Evolutionary conservation across 768 basidiomycete genomes (phyloP), one percentile per base, ranked within the genome.

Genomic region (Coprinopsis cinerea): DNA sequence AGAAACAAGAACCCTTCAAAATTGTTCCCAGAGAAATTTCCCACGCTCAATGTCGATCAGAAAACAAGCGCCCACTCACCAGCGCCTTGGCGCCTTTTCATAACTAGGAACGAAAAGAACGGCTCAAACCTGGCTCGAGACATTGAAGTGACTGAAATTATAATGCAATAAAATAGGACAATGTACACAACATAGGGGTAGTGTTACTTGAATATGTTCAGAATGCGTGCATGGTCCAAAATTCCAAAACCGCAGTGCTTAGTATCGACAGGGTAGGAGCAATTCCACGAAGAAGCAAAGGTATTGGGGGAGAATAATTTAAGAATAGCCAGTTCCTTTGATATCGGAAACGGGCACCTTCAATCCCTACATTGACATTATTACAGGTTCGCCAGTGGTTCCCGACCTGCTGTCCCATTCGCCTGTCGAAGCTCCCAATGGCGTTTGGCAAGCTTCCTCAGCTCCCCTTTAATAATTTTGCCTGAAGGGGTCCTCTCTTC

Each of bases 401-500:
- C 64, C 17, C 65, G 60, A 36, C 60, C 62, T n/a, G 59, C 50
- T 23, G 54, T 54, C n/a, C 65, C 62, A 48, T 59, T 58, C 26
- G 56, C 59, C 35, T 61, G 56, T 32, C 74, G 66, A 42, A 61
- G 49, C 55, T 73, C 69, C 76, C 76, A 77, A 40, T 70, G 66
- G 23, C 56, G 57, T 43, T 62, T 62, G 2, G 76, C 76, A 41
- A 76, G 53, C 58, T 68, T 69, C n/a, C 79, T 72, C 15, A 81
- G 64, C 40, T 70, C 69, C 3, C 65, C 67, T 59, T 83, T 83
- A 30, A 78, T 69, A 23, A 80, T 76, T 59, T 82, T 82, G 17
- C 78, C 78, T 13, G 79, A 75, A n/a, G 80, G 77, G 6, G 78
- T 82, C 49, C 73, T 71, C 49, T 71, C 79, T 80, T 46, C 39